A percentile compares a stretch with the other conserved stretches of the same genome.
Conservation (phyloP, 179 eudicot species). For the Monotropa hypopitys region DNA sequence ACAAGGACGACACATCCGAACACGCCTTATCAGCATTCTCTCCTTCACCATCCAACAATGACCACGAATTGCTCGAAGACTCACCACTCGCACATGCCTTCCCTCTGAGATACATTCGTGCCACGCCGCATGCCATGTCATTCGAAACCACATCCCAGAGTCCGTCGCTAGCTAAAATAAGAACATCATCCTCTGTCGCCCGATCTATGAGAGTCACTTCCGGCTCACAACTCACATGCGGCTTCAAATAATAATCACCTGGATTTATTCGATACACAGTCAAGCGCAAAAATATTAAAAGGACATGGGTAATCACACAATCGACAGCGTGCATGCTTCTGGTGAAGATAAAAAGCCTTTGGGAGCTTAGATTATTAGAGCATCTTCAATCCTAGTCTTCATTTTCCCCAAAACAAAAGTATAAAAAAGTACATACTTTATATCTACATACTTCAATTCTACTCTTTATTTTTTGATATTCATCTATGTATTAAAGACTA, state of each 20-base stretch:
- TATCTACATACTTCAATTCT: no score
- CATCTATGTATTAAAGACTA: no score
- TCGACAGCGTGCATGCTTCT: no score
- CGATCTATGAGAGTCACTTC: conserved; percentile 71
- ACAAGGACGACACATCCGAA: conserved; percentile 46
- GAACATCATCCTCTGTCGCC: conserved; percentile 52
- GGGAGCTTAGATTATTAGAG: no score
- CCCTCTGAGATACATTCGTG: conserved; percentile 21
- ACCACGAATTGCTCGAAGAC: background rate
- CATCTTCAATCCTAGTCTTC: no score
- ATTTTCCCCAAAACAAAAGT: no score
- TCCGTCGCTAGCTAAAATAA: conserved; percentile 80
- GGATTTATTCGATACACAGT: background rate
- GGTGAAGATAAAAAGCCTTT: background rate
- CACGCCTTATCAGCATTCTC: conserved; percentile 40
- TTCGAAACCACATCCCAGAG: conserved; percentile 87
- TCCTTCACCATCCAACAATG: background rate
- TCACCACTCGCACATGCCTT: background rate
- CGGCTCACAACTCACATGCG: conserved; percentile 66
- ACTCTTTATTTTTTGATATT: no score
- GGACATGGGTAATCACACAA: no score
- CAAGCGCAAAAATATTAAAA: no score
- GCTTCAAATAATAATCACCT: conserved; percentile 64
- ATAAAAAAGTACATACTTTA: no score
- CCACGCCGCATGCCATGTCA: conserved; percentile 73